Percentiles rank a stretch among this genome's conserved stretches.
Evolutionary conservation across 331 rosid species (phyloP).

Genomic region (Stylosanthes scabra): DNA sequence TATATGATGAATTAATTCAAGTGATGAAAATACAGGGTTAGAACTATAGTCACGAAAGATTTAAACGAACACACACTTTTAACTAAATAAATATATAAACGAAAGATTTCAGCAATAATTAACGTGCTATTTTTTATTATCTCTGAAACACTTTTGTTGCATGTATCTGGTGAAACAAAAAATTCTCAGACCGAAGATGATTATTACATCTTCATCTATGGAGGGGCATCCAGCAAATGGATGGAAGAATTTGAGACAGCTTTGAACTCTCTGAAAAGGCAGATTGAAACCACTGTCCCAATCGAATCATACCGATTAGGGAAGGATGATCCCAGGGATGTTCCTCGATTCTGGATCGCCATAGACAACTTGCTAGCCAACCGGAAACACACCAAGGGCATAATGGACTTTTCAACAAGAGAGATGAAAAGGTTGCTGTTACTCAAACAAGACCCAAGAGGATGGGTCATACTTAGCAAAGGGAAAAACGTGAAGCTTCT

Average conservation of each 20-base stretch:
- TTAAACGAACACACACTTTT: too few species aligned
- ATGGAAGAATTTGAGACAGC: background rate
- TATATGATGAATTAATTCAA: too few species aligned
- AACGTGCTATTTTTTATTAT: too few species aligned
- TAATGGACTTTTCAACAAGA: background rate
- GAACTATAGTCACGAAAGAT: too few species aligned
- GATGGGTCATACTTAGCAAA: conserved; percentile 15
- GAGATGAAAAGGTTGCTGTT: conserved; percentile 10
- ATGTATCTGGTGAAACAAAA: too few species aligned
- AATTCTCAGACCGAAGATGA: conserved; percentile 10
- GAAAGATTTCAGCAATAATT: too few species aligned
- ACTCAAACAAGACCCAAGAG: background rate
- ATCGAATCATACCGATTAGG: background rate
- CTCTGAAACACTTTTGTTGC: too few species aligned
- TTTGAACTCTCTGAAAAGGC: background rate
- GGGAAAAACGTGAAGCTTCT: conserved; percentile 6
- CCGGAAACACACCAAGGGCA: background rate
- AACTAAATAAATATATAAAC: too few species aligned
- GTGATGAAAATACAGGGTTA: too few species aligned
- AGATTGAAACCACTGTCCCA: background rate
- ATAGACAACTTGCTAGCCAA: conserved; percentile 3
- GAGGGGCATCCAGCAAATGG: conserved; percentile 9
- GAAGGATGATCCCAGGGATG: background rate
- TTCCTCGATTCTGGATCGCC: background rate
- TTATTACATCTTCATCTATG: conserved; percentile 14